Percentiles rank a stretch among this genome's conserved stretches.
Conservation (phyloP, 1,139 yeast species). For the Ogataea hybrid region DNA sequence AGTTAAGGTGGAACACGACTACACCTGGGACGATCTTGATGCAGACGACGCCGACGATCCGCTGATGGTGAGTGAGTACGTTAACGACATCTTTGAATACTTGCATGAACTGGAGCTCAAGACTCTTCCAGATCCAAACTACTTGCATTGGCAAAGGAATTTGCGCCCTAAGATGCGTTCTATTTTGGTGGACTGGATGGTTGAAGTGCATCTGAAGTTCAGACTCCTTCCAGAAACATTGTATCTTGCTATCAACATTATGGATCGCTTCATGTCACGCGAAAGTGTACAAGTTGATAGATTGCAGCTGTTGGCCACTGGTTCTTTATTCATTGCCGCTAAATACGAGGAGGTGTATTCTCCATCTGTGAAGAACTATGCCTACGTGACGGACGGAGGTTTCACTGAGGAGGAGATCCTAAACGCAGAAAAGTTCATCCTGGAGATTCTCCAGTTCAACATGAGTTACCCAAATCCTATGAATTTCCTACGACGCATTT, state of each 20-base stretch:
- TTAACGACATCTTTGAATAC: constrained; percentile 79
- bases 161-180: constrained; percentile 85
- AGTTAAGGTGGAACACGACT: constrained; percentile 36
- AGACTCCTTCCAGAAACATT: constrained; percentile 88
- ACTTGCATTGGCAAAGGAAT: constrained; percentile 71
- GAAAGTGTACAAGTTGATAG: constrained; percentile 81
- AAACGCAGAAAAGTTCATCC: constrained; percentile 80
- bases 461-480: constrained; percentile 91
- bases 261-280: constrained; percentile 85
- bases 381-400: constrained; percentile 84
- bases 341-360: constrained; percentile 94
- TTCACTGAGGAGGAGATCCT: constrained; percentile 82
- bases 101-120: constrained; percentile 69
- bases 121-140: constrained; percentile 77
- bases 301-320: constrained; percentile 87
- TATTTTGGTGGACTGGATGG: constrained; percentile 91
- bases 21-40: constrained; percentile 88
- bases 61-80: constrained; percentile 92
- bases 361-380: constrained; percentile 85
- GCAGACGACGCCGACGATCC: constrained; percentile 93
- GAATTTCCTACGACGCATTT: constrained; percentile 88
- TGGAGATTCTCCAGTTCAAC: constrained; percentile 74
- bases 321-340: constrained; percentile 88
- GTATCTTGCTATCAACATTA: constrained; percentile 80
- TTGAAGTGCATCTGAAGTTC: constrained; percentile 86